phyloP scores from a whole-genome alignment of 2,329 filamentous ascomycete genomes.

The Fusarium oxysporum region DNA sequence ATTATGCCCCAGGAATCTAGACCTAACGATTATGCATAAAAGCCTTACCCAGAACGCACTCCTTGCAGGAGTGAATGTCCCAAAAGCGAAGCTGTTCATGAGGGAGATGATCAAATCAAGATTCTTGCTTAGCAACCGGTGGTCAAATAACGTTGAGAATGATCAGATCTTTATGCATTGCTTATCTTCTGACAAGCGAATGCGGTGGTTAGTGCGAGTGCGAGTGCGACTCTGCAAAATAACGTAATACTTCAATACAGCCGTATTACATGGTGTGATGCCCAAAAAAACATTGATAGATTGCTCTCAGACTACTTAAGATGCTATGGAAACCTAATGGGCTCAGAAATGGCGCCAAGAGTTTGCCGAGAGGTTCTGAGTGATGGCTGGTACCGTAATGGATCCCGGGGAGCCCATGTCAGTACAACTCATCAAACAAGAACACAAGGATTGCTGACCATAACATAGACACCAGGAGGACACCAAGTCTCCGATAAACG shows the following conservation, averaged over 20 bases:
- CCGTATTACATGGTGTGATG: constrained; percentile 6
- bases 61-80: too few species aligned
- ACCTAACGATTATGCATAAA: neutral
- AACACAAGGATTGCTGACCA: rapidly evolving
- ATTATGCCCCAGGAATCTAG: too few species aligned
- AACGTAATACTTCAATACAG: neutral
- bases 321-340: rapidly evolving
- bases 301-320: neutral
- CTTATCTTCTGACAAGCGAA: neutral
- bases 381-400: neutral
- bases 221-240: neutral
- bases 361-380: rapidly evolving
- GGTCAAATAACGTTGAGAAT: neutral
- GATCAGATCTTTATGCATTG: neutral
- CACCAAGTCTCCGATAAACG: rapidly evolving
- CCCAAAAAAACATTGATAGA: neutral
- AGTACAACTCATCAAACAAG: rapidly evolving
- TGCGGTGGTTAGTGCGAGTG: neutral
- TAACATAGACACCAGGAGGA: neutral
- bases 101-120: too few species aligned
- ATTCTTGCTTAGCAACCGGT: neutral
- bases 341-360: rapidly evolving
- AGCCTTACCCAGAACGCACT: too few species aligned
- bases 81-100: neutral
- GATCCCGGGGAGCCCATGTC: neutral